Evolutionary conservation across 805 yeast genomes (phyloP).

Genomic region (Metschnikowia drakensbergensis): DNA sequence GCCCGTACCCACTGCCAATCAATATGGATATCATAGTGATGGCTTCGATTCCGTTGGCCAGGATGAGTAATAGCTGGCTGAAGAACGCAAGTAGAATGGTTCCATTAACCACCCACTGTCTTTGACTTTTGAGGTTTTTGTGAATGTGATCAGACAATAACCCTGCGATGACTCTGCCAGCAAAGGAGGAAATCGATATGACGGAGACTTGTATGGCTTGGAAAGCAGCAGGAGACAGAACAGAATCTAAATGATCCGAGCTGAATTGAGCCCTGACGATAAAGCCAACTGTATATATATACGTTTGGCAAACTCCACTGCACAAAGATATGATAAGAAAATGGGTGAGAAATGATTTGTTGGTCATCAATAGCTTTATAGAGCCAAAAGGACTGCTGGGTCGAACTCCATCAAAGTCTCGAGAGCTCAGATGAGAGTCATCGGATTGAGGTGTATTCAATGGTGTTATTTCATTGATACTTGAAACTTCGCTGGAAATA

Average conservation of each 20-base stretch:
- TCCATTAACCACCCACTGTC: slow-evolving; percentile 60
- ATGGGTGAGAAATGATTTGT: slow-evolving; percentile 45
- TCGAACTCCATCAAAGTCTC: not conserved
- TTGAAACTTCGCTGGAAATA: slow-evolving; percentile 11
- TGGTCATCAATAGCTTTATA: slow-evolving; percentile 15
- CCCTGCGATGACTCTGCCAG: slow-evolving; percentile 64
- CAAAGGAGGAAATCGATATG: slow-evolving; percentile 60
- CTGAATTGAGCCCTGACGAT: slow-evolving; percentile 48
- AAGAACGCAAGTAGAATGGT: slow-evolving; percentile 35
- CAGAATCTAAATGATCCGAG: slow-evolving; percentile 10
- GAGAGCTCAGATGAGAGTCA: not conserved
- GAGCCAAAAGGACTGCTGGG: not conserved
- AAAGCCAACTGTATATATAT: slow-evolving; percentile 71
- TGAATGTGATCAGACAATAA: slow-evolving; percentile 59
- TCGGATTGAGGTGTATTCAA: not conserved
- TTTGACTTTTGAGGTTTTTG: slow-evolving; percentile 48
- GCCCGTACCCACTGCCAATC: slow-evolving; percentile 66
- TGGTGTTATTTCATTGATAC: slow-evolving; percentile 7
- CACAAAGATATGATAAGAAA: slow-evolving; percentile 52
- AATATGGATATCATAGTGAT: slow-evolving; percentile 45
- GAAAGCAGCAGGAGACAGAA: slow-evolving; percentile 35
- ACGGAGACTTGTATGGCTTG: slow-evolving; percentile 73
- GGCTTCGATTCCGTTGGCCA: slow-evolving; percentile 20
- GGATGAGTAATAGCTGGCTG: slow-evolving; percentile 36
- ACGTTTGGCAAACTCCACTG: slow-evolving; percentile 67